Evolutionary conservation across 768 basidiomycete species (phyloP), one percentile per base, ranked within the genome.

Genomic region (Hericium rajendrae): DNA sequence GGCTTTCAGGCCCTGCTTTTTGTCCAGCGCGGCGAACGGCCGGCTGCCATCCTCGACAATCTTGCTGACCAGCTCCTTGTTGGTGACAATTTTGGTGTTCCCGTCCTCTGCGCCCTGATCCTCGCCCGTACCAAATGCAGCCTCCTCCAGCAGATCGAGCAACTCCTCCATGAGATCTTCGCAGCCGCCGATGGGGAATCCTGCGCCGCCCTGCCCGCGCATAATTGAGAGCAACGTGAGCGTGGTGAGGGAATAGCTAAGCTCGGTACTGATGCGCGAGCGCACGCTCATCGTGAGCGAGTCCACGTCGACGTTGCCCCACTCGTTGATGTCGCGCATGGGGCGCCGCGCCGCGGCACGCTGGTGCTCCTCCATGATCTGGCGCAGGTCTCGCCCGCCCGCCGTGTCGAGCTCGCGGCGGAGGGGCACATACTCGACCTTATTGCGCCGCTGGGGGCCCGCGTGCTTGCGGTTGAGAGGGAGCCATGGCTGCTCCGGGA

Each of bases 221-320:
- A 91, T 84, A 2, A 85, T 84, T 12, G 88, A 87, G 57, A 97
- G 73, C 66, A 95, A 74, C 3, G 85, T 85, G 62, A 97, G 76
- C 4, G 91, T 90, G 20, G 93, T 92, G 62, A 99, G 73, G 4
- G 89, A 91, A 68, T 94, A 98, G 3, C 93, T 86, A 54, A 94
- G 73, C 69, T 99, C 95, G 49, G 82, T 77, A 9, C 85, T 78
- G 43, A 97, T 72, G 38, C 94, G 78, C 38, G 90, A 95, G 37
- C 94, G 87, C 41, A 99, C 73, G 32, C 90, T 89, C 86, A 99
- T 85, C n/a, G 85, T 85, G 52, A 99, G 77, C n/a, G 84, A 84
- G 66, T 97, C 94, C 57, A 97, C 84, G 64, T 98, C 94, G 52
- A 95, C 82, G 8, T 76, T 78, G 20, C 91, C 93, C 84, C 94